Percentiles rank a stretch among this genome's conserved stretches.
phyloP scores from a whole-genome alignment of 2,329 filamentous ascomycete genomes.

The Herpotrichia juniperi region DNA sequence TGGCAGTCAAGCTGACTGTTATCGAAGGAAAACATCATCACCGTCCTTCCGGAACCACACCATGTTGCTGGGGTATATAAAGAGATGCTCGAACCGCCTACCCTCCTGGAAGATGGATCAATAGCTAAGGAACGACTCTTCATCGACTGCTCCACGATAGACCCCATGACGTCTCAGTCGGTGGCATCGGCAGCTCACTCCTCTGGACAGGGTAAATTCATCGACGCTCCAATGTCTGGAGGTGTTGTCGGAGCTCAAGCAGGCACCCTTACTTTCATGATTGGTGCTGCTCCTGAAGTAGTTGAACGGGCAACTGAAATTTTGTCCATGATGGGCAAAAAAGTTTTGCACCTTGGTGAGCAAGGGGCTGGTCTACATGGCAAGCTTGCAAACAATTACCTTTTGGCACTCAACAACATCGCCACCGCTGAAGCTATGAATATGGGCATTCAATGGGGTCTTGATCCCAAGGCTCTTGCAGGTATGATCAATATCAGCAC shows the following conservation, averaged over 20 bases:
- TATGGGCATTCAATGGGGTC: constrained; percentile 67
- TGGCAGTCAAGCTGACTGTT: constrained; percentile 23
- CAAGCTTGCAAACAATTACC: constrained; percentile 97
- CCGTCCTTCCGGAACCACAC: constrained; percentile 84
- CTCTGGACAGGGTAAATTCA: constrained; percentile 74
- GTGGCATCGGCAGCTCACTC: constrained; percentile 74
- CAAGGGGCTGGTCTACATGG: constrained; percentile 87
- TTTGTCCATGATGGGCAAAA: constrained; percentile 82
- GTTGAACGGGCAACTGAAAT: constrained; percentile 71
- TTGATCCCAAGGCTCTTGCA: constrained; percentile 71
- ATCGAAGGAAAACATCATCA: constrained; percentile 79
- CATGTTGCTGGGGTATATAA: constrained; percentile 86
- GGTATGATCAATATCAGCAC: constrained; percentile 92
- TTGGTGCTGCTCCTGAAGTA: constrained; percentile 70
- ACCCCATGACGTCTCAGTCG: constrained; percentile 80
- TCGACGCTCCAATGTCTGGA: constrained; percentile 96
- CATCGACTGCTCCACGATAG: constrained; percentile 97
- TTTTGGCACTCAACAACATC: constrained; percentile 91
- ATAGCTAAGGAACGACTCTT: constrained; percentile 72
- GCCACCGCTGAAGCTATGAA: constrained; percentile 72
- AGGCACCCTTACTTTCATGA: constrained; percentile 94
- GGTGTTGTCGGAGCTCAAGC: constrained; percentile 90
- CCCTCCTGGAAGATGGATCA: constrained; percentile 55
- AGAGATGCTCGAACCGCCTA: constrained; percentile 70
- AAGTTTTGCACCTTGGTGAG: constrained; percentile 81